Base-by-base conservation (phyloP, 2,329 filamentous ascomycete genomes). In the Xylariaceae sp. region DNA sequence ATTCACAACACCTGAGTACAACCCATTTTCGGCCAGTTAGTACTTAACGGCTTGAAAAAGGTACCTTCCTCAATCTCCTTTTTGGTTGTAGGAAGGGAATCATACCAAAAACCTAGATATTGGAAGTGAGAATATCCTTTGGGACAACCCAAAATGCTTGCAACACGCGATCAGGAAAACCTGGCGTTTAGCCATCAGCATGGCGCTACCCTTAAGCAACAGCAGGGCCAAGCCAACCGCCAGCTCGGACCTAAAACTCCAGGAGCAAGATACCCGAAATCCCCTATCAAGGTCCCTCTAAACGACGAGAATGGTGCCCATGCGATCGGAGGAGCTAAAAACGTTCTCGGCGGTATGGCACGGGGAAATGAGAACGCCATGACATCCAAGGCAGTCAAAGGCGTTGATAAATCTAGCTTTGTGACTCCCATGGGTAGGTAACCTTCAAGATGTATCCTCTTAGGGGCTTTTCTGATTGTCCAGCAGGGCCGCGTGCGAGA, bases 151-250 rank as follows among this genome's bases (percentile, higher is more conserved):
- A 49, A 23, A 55, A 96, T 92, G 91, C 79, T 91, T 69, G 89
- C 89, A 56, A 81, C 87, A 68, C 83, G 86, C 65, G 89, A 96
- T 73, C 91, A 96, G 75, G 92, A 97, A 74, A 97, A 97, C 73
- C 75, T 91, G 71, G 83, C 91, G 65, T 86, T 91, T 70, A 82
- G 81, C 61, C 88, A 88, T 70, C 90, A 92, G 69, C 81, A 85
- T 55, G 82, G 79, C 43, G 85, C 86, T 20, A 83, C 85, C 11
- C 80, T 84, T 13, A 96, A 96, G 73, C 85, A 79, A 68, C 87
- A 91, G 62, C 78, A 81, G 66, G 51, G 45, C 41, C 51, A 58
- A 56, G 84, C 89, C 50, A 53, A 41, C 36, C 56, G 52, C n/a
- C 49, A 46, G 37, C 41, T 51, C 6, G 49, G 26, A 8, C 20